Percentiles rank a stretch among this genome's conserved stretches.
These are phyloP conservation scores for Eucalyptus marginata DNA, from an alignment of 345 rosid genomes.

Conservation along the genomic window DNA sequence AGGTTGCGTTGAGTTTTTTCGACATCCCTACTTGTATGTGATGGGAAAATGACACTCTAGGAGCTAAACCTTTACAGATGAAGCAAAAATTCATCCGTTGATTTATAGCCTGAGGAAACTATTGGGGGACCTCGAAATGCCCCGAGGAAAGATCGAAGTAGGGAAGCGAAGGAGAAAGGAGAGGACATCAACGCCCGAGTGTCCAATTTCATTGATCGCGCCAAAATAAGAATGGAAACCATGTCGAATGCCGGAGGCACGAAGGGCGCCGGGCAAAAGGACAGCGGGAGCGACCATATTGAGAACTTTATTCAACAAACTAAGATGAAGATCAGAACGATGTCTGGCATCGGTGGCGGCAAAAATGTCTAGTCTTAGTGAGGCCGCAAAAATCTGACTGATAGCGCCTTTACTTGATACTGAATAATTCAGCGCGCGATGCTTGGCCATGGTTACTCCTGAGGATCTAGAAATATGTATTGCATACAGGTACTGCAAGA, in stretches of 20 bases:
- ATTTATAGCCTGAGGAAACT: too few relatives aligned
- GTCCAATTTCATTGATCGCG: constrained; percentile 5
- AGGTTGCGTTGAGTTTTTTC: not conserved
- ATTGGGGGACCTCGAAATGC: not conserved
- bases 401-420: not conserved
- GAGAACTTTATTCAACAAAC: constrained; percentile 7
- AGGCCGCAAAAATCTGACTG: not conserved
- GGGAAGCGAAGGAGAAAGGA: not conserved
- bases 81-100: not conserved
- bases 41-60: too few relatives aligned
- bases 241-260: not conserved
- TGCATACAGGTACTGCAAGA: not conserved
- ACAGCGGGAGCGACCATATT: constrained; percentile 1
- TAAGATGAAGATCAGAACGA: constrained; percentile 10
- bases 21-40: too few relatives aligned
- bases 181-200: constrained; percentile 3
- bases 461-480: not conserved
- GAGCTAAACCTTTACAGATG: too few relatives aligned
- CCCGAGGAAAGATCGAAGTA: not conserved
- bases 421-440: not conserved
- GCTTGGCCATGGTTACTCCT: not conserved
- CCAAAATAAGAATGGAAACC: constrained; percentile 9
- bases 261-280: not conserved
- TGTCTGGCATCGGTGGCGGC: not conserved
- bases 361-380: not conserved